Percentiles rank a stretch among this genome's conserved stretches.
Evolutionary conservation across 2,329 filamentous ascomycete species (phyloP).

Genomic region (Acrodontium crateriforme): DNA sequence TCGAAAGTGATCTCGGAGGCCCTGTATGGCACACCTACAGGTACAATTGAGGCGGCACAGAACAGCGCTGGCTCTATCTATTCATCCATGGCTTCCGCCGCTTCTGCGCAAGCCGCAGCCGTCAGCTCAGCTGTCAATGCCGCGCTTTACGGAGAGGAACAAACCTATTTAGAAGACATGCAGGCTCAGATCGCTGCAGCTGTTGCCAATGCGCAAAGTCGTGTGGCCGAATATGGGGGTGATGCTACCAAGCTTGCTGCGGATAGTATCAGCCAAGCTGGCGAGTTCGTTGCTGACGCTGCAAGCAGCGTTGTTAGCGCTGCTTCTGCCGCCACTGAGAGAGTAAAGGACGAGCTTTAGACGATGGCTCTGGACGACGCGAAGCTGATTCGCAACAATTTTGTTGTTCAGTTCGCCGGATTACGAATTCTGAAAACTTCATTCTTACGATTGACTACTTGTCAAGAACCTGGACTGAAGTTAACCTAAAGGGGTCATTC

Average conservation of each 20-base stretch:
- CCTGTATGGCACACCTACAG: conserved; percentile 42
- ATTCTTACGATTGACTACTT: too few species aligned
- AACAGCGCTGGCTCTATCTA: conserved; percentile 31
- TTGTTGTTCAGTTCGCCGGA: too few species aligned
- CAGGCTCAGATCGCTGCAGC: conserved; percentile 28
- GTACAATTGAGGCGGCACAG: conserved; percentile 31
- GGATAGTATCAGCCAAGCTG: conserved; percentile 17
- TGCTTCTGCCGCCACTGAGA: conserved; percentile 11
- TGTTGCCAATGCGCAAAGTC: conserved; percentile 31
- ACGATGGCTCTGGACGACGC: too few species aligned
- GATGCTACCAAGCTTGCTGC: conserved; percentile 17
- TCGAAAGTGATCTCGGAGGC: conserved; percentile 42
- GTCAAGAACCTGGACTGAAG: too few species aligned
- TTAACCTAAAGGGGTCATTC: too few species aligned
- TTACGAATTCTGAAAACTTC: too few species aligned
- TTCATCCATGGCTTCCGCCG: conserved; percentile 32
- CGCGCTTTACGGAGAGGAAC: conserved; percentile 37
- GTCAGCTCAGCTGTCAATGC: conserved; percentile 33
- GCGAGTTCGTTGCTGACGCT: conserved; percentile 31
- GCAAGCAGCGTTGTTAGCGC: conserved; percentile 33
- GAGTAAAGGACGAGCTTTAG: conserved; percentile 11
- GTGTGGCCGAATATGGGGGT: conserved; percentile 27
- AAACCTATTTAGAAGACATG: conserved; percentile 34
- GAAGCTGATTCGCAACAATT: too few species aligned
- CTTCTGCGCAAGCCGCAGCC: conserved; percentile 29